phyloP scores from a whole-genome alignment of 2,329 filamentous ascomycete genomes.

The Chaetomiaceae sp. region DNA sequence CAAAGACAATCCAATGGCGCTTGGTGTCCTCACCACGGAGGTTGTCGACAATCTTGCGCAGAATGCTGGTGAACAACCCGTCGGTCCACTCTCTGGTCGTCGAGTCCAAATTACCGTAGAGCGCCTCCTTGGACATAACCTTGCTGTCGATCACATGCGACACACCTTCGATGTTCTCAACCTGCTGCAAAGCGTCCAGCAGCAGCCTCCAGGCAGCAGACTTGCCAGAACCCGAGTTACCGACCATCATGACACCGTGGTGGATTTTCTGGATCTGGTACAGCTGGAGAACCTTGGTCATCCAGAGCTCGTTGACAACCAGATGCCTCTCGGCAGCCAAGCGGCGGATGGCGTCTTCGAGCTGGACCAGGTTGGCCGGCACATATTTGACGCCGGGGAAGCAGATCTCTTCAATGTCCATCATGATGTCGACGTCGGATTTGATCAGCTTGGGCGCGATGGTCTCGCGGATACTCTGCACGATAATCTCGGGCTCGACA shows the following conservation, averaged over 20 bases:
- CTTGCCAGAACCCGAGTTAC: conserved; percentile 95
- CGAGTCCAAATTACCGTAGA: conserved; percentile 92
- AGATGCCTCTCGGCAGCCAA: conserved; percentile 81
- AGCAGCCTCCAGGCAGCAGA: conserved; percentile 91
- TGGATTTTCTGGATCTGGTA: conserved; percentile 98
- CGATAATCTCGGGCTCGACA: conserved; percentile 93
- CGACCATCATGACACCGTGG: conserved; percentile 99
- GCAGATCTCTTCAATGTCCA: conserved; percentile 70
- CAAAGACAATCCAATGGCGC: conserved; percentile 98
- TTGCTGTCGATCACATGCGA: conserved; percentile 98
- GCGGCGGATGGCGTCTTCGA: conserved; percentile 74
- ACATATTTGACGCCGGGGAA: conserved; percentile 94
- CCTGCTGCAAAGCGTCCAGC: conserved; percentile 81
- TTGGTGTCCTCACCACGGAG: conserved; percentile 94
- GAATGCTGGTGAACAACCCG: conserved; percentile 92
- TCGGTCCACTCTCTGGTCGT: conserved; percentile 99
- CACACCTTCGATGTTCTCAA: conserved; percentile 88
- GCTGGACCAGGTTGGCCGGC: conserved; percentile 73
- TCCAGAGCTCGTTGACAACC: conserved; percentile 89
- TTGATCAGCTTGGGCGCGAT: conserved; percentile 97
- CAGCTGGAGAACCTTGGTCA: conserved; percentile 92
- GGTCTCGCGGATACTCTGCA: conserved; percentile 96
- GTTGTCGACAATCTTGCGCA: conserved; percentile 98
- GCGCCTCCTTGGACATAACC: conserved; percentile 98
- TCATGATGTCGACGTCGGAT: conserved; percentile 83